Evolutionary conservation across 805 yeast species (phyloP).

Genomic region (Metschnikowia colocasiae): DNA sequence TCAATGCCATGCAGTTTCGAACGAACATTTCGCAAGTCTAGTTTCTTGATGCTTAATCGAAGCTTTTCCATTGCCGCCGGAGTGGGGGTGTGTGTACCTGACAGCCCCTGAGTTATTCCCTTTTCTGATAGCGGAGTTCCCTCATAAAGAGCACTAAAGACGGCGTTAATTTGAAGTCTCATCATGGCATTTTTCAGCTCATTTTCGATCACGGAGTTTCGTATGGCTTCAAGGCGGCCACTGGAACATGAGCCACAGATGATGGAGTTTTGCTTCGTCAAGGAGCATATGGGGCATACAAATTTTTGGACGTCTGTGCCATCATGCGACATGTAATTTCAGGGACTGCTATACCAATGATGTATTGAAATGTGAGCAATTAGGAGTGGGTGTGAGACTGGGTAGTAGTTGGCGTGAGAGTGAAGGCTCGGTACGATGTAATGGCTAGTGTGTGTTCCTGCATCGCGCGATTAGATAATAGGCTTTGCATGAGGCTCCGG

Average conservation of each 20-base stretch:
- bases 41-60: slow-evolving; percentile 30
- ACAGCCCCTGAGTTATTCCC: not conserved
- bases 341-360: not conserved
- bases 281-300: slow-evolving; percentile 17
- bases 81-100: slow-evolving; percentile 5
- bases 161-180: slow-evolving; percentile 24
- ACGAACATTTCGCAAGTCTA: slow-evolving; percentile 20
- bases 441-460: slow-evolving; percentile 4
- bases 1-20: slow-evolving; percentile 12
- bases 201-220: slow-evolving; percentile 25
- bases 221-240: slow-evolving; percentile 19
- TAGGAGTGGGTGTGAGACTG: not conserved
- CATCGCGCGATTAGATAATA: slow-evolving; percentile 11
- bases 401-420: not conserved
- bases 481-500: not conserved
- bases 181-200: slow-evolving; percentile 22
- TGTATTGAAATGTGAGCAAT: no score
- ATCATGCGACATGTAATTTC: slow-evolving; percentile 8
- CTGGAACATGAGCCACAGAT: slow-evolving; percentile 24
- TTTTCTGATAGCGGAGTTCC: not conserved
- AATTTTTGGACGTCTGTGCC: slow-evolving; percentile 1
- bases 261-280: slow-evolving; percentile 15
- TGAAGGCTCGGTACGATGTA: not conserved
- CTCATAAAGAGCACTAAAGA: slow-evolving; percentile 18
- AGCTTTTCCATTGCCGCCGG: slow-evolving; percentile 20